Conservation (phyloP, 225 moss, liverwort and hornwort genomes). For the Ulota crispa region DNA sequence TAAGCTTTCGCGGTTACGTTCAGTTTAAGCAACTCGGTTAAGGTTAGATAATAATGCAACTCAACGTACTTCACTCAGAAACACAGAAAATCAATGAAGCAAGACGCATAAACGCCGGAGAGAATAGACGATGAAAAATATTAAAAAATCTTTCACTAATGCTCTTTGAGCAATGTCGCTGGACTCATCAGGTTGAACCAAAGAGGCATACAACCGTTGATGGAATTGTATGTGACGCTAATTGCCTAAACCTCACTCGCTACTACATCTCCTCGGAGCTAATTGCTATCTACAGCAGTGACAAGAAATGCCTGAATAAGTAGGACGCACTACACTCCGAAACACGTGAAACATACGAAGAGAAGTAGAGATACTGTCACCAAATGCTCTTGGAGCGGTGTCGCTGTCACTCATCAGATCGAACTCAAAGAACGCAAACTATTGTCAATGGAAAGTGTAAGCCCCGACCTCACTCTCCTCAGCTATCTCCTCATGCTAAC, state of each 20-base stretch:
- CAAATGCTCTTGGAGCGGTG: slow-evolving; percentile 25
- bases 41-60: not conserved
- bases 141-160: not conserved
- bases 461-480: not conserved
- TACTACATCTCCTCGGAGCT: not conserved
- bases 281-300: slow-evolving; percentile 26
- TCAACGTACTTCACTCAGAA: not conserved
- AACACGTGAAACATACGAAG: not conserved
- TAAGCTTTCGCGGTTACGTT: slow-evolving; percentile 4
- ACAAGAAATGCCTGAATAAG: not conserved
- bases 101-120: not conserved
- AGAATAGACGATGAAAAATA: not conserved
- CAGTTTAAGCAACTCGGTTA: slow-evolving; percentile 13
- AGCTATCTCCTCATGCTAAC: not conserved
- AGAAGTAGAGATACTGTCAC: not conserved
- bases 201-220: slow-evolving; percentile 1
- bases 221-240: not conserved
- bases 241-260: not conserved
- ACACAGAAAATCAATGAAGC: not conserved
- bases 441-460: not conserved
- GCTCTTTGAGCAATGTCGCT: slow-evolving; percentile 21
- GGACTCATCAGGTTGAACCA: slow-evolving; percentile 8
- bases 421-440: slow-evolving; percentile 6
- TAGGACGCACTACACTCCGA: not conserved
- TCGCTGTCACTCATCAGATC: slow-evolving; percentile 4